phyloP scores from a whole-genome alignment of 2,329 filamentous ascomycete species.

The Endoconidiophora polonica region DNA sequence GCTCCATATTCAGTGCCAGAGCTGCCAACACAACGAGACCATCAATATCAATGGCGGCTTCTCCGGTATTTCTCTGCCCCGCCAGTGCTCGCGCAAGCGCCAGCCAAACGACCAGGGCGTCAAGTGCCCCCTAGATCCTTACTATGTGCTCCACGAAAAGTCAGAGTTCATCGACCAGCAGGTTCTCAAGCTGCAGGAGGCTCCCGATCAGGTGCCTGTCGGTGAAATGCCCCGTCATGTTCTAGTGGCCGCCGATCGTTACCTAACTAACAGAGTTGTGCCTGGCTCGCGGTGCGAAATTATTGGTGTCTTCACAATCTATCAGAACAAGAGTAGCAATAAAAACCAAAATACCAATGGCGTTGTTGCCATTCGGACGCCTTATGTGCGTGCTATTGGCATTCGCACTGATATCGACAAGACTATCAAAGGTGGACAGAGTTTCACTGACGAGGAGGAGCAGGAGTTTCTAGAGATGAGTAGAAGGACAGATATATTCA shows the following conservation, averaged over 20 bases:
- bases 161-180: constrained; percentile 95
- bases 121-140: constrained; percentile 82
- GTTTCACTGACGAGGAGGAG: constrained; percentile 89
- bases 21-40: constrained; percentile 56
- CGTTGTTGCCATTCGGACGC: constrained; percentile 87
- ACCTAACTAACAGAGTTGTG: constrained; percentile 87
- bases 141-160: constrained; percentile 88
- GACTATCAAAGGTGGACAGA: constrained; percentile 65
- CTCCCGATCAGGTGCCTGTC: constrained; percentile 90
- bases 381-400: constrained; percentile 82
- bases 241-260: constrained; percentile 87
- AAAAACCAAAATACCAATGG: constrained; percentile 58
- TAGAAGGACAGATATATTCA: constrained; percentile 80
- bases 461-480: constrained; percentile 91
- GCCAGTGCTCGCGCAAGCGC: constrained; percentile 52
- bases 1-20: constrained; percentile 74
- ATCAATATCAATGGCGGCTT: constrained; percentile 72
- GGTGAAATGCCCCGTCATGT: constrained; percentile 92
- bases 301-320: constrained; percentile 96
- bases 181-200: constrained; percentile 93
- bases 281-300: constrained; percentile 88
- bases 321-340: constrained; percentile 66
- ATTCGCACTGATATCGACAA: constrained; percentile 84
- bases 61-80: constrained; percentile 66
- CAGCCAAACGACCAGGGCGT: constrained; percentile 49